Percentiles rank a stretch among this genome's conserved stretches.
Conservation (phyloP, 768 basidiomycete species). For the Agrocybe praecox region DNA sequence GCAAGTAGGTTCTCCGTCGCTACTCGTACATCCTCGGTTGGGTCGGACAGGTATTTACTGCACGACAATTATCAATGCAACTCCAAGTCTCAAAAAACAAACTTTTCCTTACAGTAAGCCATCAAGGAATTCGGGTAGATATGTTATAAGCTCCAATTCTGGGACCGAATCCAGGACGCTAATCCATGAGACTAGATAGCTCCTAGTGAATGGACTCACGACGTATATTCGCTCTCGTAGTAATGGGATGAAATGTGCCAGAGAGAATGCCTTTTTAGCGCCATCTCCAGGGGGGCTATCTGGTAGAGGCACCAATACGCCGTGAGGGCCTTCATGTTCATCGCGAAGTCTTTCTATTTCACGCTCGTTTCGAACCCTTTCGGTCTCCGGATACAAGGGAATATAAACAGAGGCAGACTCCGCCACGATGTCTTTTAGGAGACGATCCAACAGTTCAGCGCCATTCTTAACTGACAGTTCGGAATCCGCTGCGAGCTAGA, state of each 20-base stretch:
- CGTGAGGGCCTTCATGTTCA: slow-evolving; percentile 53
- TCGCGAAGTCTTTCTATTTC: slow-evolving; percentile 68
- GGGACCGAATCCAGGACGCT: slow-evolving; percentile 95
- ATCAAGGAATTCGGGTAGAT: slow-evolving; percentile 93
- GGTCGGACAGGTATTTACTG: slow-evolving; percentile 95
- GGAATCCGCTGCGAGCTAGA: slow-evolving; percentile 91
- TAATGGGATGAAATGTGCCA: slow-evolving; percentile 93
- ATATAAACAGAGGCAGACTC: slow-evolving; percentile 96
- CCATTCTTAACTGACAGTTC: slow-evolving; percentile 98
- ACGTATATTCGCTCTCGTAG: slow-evolving; percentile 94
- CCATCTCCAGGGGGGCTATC: slow-evolving; percentile 49
- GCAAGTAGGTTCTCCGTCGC: slow-evolving; percentile 89
- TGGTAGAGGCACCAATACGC: slow-evolving; percentile 68
- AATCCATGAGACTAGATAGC: slow-evolving; percentile 97
- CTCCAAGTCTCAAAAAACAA: slow-evolving; percentile 2
- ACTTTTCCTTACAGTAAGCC: slow-evolving; percentile 74
- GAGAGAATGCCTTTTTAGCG: slow-evolving; percentile 83
- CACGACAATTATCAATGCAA: slow-evolving; percentile 2
- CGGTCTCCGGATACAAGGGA: slow-evolving; percentile 83
- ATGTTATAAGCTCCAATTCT: slow-evolving; percentile 92
- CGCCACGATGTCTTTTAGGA: slow-evolving; percentile 97
- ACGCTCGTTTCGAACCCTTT: slow-evolving; percentile 62
- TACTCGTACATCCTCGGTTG: slow-evolving; percentile 88
- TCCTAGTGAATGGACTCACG: slow-evolving; percentile 92
- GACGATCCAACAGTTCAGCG: slow-evolving; percentile 92